Base-by-base conservation (phyloP, 257 asterid genomes). In the Phtheirospermum japonicum region DNA sequence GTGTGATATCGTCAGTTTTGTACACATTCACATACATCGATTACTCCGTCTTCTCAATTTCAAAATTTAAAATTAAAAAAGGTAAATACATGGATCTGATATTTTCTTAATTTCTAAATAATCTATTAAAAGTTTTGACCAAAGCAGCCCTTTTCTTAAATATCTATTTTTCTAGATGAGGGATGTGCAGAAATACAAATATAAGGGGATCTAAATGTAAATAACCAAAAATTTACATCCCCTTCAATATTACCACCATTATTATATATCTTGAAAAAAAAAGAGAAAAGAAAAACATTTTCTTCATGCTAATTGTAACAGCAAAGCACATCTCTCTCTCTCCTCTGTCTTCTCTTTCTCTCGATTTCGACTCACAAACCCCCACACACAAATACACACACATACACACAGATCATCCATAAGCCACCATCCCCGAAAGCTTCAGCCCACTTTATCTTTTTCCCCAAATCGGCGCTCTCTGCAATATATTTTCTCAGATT, bases 301-400 rank as follows among this genome's bases (percentile, higher is more conserved):
- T 40, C 61, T 45, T 72, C 70, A 66, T 64, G 72, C 77, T 59
- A 72, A 67, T 68, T 71, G 73, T 69, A 63, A 69, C 70, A 77
- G 62, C 75, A 28, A 68, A 65, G 67, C 72, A 50, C 16, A 18
- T 13, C 49, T 57, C 66, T 46, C 61, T 26, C 63, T 11, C 64
- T 19, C 73, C 63, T 11, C 64, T 19, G 70, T 54, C 61, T 7
- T 34, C 45, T 7, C 67, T 45, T 65, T 58, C 77, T 76, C 81
- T 80, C 85, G 82, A 83, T 77, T 79, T 81, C 83, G 80, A 72
- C 87, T 70, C 82, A 80, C 74, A 76, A 73, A 67, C 72, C 77
- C 76, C 59, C 64, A 59, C 66, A 23, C 76, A 23, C 70, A 32
- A 32, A 50, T 17, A 40, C 61, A 54, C 68, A 52, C 68, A 50